Conservation (phyloP, 2,329 filamentous ascomycete species). For the Epichloe brachyelytri region DNA sequence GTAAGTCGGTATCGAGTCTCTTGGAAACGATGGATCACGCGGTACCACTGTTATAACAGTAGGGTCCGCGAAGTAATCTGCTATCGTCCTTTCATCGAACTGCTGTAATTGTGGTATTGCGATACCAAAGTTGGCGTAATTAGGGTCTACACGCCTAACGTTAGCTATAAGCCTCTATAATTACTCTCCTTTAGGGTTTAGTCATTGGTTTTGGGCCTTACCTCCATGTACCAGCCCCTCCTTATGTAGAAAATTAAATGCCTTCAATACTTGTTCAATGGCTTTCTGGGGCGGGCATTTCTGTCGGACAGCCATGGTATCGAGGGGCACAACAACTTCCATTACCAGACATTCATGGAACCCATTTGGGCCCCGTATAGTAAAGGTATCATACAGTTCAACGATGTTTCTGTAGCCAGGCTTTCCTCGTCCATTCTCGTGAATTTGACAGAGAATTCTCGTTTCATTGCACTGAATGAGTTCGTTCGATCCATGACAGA, state of each 20-base stretch:
- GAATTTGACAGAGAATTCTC: not conserved
- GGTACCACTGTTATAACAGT: not conserved
- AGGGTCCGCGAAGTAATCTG: not conserved
- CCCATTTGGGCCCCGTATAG: not conserved
- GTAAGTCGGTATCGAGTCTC: not conserved
- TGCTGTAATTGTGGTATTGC: not conserved
- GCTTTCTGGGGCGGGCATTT: not conserved
- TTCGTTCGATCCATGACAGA: not conserved
- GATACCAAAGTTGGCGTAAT: not conserved
- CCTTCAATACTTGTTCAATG: not conserved
- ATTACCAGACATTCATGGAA: not conserved
- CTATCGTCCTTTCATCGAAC: not conserved
- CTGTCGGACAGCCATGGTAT: not conserved
- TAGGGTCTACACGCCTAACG: not conserved
- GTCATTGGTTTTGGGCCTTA: not conserved
- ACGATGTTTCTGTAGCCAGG: not conserved
- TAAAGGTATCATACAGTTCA: not conserved
- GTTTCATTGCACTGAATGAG: not conserved
- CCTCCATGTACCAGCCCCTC: not conserved
- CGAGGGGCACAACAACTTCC: not conserved
- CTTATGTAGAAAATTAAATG: not conserved
- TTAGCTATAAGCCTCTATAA: not conserved
- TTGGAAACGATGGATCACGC: not conserved
- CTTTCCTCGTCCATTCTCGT: not conserved
- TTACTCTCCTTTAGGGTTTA: not conserved